These are phyloP conservation scores for Lupinus albus DNA, from an alignment of 306 rosid genomes.

Conservation along the genomic window DNA sequence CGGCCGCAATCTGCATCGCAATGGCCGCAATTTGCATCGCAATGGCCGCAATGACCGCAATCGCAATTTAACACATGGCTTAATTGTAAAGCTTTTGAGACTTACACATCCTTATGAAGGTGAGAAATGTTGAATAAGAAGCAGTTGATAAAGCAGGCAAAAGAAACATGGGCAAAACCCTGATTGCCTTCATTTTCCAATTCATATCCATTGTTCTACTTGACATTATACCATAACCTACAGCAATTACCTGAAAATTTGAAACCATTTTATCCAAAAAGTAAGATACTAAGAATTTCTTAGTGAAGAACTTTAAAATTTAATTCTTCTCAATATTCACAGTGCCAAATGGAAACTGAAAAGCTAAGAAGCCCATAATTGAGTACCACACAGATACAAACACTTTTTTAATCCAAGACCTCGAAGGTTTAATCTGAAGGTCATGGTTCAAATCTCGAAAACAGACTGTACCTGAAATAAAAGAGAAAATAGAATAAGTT, in stretches of 20 bases:
- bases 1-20: too few relatives aligned
- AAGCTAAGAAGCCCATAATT: slow-evolving; percentile 1
- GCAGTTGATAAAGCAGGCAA: slow-evolving; percentile 65
- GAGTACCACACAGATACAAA: too few relatives aligned
- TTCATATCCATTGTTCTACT: slow-evolving; percentile 65
- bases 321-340: slow-evolving; percentile 15
- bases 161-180: slow-evolving; percentile 88
- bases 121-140: slow-evolving; percentile 57
- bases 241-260: slow-evolving; percentile 72
- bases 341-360: neutral
- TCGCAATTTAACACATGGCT: too few relatives aligned
- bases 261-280: slow-evolving; percentile 37
- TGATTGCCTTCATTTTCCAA: slow-evolving; percentile 82
- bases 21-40: too few relatives aligned
- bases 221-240: slow-evolving; percentile 81
- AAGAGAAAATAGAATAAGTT: slow-evolving; percentile 65
- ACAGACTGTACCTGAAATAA: slow-evolving; percentile 77
- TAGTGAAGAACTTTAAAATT: neutral
- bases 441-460: too few relatives aligned
- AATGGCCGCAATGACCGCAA: too few relatives aligned
- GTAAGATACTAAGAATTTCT: neutral
- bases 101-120: slow-evolving; percentile 79
- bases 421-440: too few relatives aligned
- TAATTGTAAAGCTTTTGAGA: slow-evolving; percentile 31
- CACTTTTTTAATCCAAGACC: too few relatives aligned